phyloP scores from a whole-genome alignment of 352 stramenopile genomes.

The Thraustochytrium sp. region DNA sequence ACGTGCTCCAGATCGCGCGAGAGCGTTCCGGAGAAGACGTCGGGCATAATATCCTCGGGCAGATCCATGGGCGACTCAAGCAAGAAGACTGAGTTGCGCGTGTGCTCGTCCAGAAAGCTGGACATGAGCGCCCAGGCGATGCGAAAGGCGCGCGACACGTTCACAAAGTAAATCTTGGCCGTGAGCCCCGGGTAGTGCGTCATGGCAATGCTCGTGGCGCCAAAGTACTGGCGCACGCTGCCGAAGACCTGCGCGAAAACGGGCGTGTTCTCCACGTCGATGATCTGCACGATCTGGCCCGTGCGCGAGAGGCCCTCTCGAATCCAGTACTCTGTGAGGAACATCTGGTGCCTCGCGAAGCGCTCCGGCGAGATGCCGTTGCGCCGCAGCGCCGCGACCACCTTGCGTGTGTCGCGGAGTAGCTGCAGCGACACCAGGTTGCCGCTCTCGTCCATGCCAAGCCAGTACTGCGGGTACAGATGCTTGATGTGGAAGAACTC shows the following conservation, averaged over 20 bases:
- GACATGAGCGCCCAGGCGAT: neutral
- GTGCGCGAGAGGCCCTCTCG: neutral
- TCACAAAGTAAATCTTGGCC: conserved; percentile 12
- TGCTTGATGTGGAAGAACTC: neutral
- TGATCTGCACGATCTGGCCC: neutral
- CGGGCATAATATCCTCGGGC: neutral
- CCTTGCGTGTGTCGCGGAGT: neutral
- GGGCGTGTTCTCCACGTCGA: conserved; percentile 2
- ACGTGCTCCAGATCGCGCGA: neutral
- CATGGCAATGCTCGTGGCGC: neutral
- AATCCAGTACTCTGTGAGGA: conserved; percentile 16
- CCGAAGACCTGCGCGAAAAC: neutral
- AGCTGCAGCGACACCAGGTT: conserved; percentile 3
- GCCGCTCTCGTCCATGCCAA: neutral
- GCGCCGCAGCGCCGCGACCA: neutral
- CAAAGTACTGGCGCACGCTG: conserved; percentile 19
- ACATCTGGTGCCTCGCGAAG: neutral
- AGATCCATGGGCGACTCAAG: neutral
- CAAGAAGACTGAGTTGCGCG: neutral
- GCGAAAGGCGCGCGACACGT: neutral
- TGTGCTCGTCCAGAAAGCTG: neutral
- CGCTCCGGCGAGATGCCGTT: neutral
- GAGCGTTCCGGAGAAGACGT: neutral
- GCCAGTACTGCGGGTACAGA: conserved; percentile 1
- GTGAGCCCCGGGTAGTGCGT: neutral